Conservation (phyloP, 2,329 filamentous ascomycete species). For the Endoconidiophora polonica region DNA sequence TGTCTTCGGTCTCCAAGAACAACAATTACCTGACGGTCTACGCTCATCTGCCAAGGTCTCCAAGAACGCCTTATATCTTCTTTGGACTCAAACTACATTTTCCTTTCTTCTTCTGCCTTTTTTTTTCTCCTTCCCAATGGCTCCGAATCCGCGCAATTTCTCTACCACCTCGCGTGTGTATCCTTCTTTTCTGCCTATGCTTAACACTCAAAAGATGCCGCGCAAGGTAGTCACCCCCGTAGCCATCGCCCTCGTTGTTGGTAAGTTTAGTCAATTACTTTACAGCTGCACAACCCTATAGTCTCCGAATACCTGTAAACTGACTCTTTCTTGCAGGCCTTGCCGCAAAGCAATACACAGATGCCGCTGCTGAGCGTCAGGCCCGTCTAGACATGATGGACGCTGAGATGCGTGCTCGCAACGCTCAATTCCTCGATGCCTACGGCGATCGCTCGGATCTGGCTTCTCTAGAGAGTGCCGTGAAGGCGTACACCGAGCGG, state of each 20-base stretch:
- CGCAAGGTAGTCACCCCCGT: slow-evolving; percentile 17
- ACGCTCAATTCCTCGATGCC: slow-evolving; percentile 30
- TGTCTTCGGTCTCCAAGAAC: no score
- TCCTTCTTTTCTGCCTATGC: slow-evolving; percentile 18
- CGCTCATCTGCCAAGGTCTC: no score
- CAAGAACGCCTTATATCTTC: no score
- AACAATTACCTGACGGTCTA: no score
- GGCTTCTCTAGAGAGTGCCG: slow-evolving; percentile 30
- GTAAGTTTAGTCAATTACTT: slow-evolving; percentile 13
- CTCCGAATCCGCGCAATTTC: slow-evolving; percentile 14
- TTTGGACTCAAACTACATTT: no score
- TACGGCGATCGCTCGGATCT: slow-evolving; percentile 34
- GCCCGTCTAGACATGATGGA: slow-evolving; percentile 21
- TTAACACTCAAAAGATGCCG: slow-evolving; percentile 15
- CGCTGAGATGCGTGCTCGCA: slow-evolving; percentile 21
- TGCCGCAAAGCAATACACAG: slow-evolving; percentile 9
- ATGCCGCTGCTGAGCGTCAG: slow-evolving; percentile 13
- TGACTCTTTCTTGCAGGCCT: not conserved
- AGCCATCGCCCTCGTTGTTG: slow-evolving; percentile 20
- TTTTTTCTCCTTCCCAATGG: slow-evolving; percentile 9
- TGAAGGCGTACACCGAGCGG: slow-evolving; percentile 27
- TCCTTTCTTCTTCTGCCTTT: no score
- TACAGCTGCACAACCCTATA: not conserved
- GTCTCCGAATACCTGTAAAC: not conserved
- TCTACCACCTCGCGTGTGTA: slow-evolving; percentile 18